Evolutionary conservation across 768 basidiomycete species (phyloP).

Genomic region (Candolleomyces efflorescens): DNA sequence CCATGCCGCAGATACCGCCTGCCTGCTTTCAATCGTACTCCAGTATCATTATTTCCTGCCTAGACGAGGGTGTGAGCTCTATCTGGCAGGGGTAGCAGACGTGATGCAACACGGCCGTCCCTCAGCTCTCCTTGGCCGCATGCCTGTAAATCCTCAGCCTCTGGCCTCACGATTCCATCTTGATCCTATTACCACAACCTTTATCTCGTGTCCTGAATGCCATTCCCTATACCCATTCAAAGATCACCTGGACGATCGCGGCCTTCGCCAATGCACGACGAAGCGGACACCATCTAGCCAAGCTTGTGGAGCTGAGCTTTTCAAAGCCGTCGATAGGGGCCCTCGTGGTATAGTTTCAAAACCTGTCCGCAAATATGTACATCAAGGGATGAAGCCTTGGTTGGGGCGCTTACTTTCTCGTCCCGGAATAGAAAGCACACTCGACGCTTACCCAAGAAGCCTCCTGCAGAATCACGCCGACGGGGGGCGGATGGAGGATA

Average conservation of each 20-base stretch:
- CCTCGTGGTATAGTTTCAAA: not conserved
- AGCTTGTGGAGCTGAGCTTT: not conserved
- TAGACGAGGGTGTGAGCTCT: no score
- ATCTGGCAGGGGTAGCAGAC: no score
- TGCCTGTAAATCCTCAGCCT: no score
- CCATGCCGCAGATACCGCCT: no score
- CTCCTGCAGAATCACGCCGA: not conserved
- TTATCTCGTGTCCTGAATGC: not conserved
- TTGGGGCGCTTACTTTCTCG: conserved; percentile 14
- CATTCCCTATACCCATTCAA: not conserved
- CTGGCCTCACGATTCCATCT: not conserved
- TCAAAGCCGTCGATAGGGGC: not conserved
- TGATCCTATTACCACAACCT: not conserved
- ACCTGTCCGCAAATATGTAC: conserved; percentile 9
- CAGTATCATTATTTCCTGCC: no score
- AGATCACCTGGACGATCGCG: not conserved
- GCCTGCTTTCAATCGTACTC: no score
- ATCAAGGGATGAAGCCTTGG: conserved; percentile 20
- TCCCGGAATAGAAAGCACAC: conserved; percentile 13
- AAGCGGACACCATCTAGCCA: not conserved
- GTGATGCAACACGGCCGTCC: no score
- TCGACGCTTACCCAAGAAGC: not conserved
- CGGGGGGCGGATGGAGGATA: conserved; percentile 3
- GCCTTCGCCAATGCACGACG: not conserved
- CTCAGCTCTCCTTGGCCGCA: no score